Conservation (phyloP, 306 rosid genomes). For the Prunus armeniaca region DNA sequence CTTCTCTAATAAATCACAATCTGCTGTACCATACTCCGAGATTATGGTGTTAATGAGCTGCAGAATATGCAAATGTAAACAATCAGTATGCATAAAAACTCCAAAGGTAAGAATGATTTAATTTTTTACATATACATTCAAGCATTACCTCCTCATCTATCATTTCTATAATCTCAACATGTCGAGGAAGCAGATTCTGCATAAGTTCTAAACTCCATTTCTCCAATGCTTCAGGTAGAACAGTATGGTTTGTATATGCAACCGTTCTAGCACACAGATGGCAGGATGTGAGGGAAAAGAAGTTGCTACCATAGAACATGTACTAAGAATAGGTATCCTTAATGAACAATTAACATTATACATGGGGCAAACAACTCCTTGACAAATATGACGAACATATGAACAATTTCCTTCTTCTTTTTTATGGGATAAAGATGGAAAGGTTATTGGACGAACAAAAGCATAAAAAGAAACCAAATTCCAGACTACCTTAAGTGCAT, state of each 20-base stretch:
- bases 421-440: not conserved
- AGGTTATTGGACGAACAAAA: not conserved
- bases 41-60: slow-evolving; percentile 75
- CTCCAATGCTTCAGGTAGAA: slow-evolving; percentile 98
- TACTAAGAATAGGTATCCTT: slow-evolving; percentile 6
- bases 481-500: not conserved
- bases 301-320: slow-evolving; percentile 21
- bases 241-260: slow-evolving; percentile 97
- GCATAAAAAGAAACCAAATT: not conserved
- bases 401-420: not conserved
- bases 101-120: not conserved
- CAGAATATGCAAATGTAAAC: slow-evolving; percentile 33
- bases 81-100: slow-evolving; percentile 24
- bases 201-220: slow-evolving; percentile 93
- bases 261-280: slow-evolving; percentile 60
- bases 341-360: not conserved
- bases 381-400: not conserved
- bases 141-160: slow-evolving; percentile 88
- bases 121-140: slow-evolving; percentile 13
- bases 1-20: slow-evolving; percentile 56
- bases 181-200: slow-evolving; percentile 92
- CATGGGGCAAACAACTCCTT: not conserved
- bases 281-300: slow-evolving; percentile 28
- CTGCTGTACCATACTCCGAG: slow-evolving; percentile 64
- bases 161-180: slow-evolving; percentile 80